Evolutionary conservation across 1,284 basidiomycete genomes (phyloP).

Genomic region (Takashimella tepidaria): DNA sequence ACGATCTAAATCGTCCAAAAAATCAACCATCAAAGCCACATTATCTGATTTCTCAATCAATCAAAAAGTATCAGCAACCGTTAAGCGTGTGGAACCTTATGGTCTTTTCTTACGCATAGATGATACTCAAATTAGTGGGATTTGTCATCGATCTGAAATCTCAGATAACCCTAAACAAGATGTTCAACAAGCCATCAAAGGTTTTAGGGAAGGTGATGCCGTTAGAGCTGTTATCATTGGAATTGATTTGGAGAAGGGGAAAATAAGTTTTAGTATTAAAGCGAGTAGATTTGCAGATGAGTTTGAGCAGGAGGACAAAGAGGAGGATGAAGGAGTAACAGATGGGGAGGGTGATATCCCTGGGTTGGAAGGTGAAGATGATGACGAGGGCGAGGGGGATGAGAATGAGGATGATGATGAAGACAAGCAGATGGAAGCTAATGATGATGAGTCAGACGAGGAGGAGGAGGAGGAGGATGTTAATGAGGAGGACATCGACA

Average conservation of each 20-base stretch:
- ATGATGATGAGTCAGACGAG: constrained; percentile 21
- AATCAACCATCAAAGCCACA: constrained; percentile 28
- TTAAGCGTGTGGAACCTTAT: constrained; percentile 73
- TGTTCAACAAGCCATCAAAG: constrained; percentile 67
- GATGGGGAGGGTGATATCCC: constrained; percentile 38
- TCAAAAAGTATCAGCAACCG: constrained; percentile 66
- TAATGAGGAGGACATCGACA: constrained; percentile 20
- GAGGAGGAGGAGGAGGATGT: constrained; percentile 24
- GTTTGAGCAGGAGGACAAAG: constrained; percentile 45
- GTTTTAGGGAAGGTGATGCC: constrained; percentile 79
- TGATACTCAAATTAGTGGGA: constrained; percentile 73
- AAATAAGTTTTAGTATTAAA: constrained; percentile 83
- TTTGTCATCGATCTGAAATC: constrained; percentile 91
- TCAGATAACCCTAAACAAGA: constrained; percentile 79
- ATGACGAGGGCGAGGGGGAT: constrained; percentile 33
- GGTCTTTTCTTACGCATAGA: constrained; percentile 89
- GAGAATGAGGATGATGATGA: constrained; percentile 52
- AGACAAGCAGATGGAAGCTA: constrained; percentile 33
- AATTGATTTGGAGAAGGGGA: constrained; percentile 67
- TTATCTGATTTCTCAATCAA: constrained; percentile 63
- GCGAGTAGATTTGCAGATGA: constrained; percentile 68
- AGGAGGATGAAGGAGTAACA: constrained; percentile 21
- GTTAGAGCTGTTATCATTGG: constrained; percentile 75
- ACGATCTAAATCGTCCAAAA: constrained; percentile 50
- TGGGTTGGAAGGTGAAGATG: constrained; percentile 37